Evolutionary conservation across 768 basidiomycete species (phyloP).

Genomic region (Mycena kentingensis): DNA sequence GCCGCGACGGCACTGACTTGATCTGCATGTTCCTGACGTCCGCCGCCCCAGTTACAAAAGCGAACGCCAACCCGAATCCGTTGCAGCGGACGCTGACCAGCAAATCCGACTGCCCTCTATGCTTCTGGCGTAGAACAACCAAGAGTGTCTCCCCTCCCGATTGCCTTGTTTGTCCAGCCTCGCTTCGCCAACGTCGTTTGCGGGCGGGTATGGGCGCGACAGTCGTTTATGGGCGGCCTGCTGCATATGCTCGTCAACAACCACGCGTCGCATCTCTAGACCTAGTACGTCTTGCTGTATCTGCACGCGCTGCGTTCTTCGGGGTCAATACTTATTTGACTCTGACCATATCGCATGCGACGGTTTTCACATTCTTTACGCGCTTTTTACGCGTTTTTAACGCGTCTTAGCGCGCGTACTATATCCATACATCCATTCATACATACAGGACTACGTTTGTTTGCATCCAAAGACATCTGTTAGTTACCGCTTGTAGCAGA

Average conservation of each 20-base stretch:
- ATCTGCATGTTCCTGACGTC: conserved; percentile 83
- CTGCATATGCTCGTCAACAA: conserved; percentile 87
- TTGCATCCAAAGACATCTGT: conserved; percentile 1
- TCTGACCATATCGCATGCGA: conserved; percentile 38
- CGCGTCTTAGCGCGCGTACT: conserved; percentile 57
- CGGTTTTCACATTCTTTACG: background rate
- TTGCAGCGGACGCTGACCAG: conserved; percentile 75
- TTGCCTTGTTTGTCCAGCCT: no score
- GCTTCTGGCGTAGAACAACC: no score
- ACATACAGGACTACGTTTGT: background rate
- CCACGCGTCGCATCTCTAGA: conserved; percentile 91
- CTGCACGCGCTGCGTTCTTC: conserved; percentile 30
- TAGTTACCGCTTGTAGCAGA: background rate
- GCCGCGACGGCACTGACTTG: no score
- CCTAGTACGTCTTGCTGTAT: conserved; percentile 56
- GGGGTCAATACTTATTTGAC: conserved; percentile 89
- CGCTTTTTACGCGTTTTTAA: conserved; percentile 13
- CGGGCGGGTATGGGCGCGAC: conserved; percentile 82
- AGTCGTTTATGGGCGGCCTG: conserved; percentile 81
- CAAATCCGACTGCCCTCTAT: conserved; percentile 86
- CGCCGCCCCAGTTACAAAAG: conserved; percentile 84
- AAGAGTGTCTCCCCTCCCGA: no score
- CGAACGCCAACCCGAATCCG: conserved; percentile 63
- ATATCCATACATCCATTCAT: conserved; percentile 44
- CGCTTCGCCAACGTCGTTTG: conserved; percentile 85